Percentiles rank a stretch among this genome's conserved stretches.
Conservation (phyloP, 148 eudicot species). For the Fagopyrum esculentum region DNA sequence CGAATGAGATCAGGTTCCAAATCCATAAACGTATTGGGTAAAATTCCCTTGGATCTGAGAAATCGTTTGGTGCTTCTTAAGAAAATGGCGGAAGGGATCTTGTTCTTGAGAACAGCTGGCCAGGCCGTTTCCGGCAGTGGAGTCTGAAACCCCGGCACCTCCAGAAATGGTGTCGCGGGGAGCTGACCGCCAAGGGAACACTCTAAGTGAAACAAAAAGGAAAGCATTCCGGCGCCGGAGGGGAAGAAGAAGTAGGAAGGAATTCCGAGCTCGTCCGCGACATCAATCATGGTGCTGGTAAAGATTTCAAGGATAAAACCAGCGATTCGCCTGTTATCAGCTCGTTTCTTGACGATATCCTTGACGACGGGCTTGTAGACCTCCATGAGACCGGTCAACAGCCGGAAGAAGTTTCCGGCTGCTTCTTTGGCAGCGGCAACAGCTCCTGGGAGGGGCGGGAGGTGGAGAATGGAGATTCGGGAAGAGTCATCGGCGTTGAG, state of each 20-base stretch:
- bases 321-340: no score
- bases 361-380: conserved; percentile 9
- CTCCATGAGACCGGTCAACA: not conserved
- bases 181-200: no score
- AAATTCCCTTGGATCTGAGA: not conserved
- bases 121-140: not conserved
- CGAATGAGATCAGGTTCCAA: conserved; percentile 10
- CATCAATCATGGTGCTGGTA: no score
- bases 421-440: not conserved
- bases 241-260: no score
- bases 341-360: not conserved
- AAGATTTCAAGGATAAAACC: no score
- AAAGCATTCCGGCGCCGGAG: no score
- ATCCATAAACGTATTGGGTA: conserved; percentile 18
- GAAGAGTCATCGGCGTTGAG: not conserved
- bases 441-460: not conserved
- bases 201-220: no score
- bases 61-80: not conserved
- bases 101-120: not conserved
- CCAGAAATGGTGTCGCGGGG: no score
- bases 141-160: no score
- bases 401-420: not conserved
- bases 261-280: no score
- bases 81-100: not conserved
- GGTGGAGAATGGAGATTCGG: not conserved